Conservation (phyloP, 2,329 filamentous ascomycete genomes). For the Aspergillus caelatus region DNA sequence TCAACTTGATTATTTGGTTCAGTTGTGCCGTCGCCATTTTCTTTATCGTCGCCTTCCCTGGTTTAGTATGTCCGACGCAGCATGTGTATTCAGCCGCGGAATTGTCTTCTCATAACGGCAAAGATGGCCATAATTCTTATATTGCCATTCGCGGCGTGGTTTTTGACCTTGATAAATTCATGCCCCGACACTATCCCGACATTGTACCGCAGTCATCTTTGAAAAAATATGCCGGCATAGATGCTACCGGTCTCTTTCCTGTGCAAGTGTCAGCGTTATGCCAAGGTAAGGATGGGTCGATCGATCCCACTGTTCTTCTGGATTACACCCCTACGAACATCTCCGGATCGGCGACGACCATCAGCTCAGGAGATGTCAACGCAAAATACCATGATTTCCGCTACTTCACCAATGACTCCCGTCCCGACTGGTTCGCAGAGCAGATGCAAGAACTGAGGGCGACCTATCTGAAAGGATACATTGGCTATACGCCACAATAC, state of each 20-base stretch:
- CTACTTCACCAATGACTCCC: constrained; percentile 75
- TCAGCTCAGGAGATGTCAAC: constrained; percentile 71
- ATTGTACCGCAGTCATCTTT: constrained; percentile 65
- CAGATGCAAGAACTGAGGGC: constrained; percentile 77
- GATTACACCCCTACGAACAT: constrained; percentile 81
- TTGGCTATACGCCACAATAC: constrained; percentile 81
- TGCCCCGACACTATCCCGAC: constrained; percentile 76
- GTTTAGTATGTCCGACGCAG: constrained; percentile 87
- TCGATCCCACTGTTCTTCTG: constrained; percentile 75
- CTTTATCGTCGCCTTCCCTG: constrained; percentile 86
- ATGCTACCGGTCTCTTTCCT: constrained; percentile 88
- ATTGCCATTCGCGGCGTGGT: constrained; percentile 86
- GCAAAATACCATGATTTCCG: constrained; percentile 91
- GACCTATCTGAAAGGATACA: constrained; percentile 80
- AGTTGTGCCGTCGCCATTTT: constrained; percentile 77
- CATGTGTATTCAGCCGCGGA: constrained; percentile 82
- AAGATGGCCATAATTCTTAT: constrained; percentile 66
- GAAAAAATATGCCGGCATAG: constrained; percentile 80
- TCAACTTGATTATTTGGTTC: constrained; percentile 97
- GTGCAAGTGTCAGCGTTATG: constrained; percentile 93
- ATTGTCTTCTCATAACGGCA: constrained; percentile 72
- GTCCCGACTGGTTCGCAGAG: constrained; percentile 90
- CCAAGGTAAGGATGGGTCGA: constrained; percentile 68
- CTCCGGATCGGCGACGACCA: constrained; percentile 65
- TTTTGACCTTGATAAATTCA: constrained; percentile 76